Base-by-base conservation (phyloP, 2,329 filamentous ascomycete genomes). In the Apiospora kogelbergensis region DNA sequence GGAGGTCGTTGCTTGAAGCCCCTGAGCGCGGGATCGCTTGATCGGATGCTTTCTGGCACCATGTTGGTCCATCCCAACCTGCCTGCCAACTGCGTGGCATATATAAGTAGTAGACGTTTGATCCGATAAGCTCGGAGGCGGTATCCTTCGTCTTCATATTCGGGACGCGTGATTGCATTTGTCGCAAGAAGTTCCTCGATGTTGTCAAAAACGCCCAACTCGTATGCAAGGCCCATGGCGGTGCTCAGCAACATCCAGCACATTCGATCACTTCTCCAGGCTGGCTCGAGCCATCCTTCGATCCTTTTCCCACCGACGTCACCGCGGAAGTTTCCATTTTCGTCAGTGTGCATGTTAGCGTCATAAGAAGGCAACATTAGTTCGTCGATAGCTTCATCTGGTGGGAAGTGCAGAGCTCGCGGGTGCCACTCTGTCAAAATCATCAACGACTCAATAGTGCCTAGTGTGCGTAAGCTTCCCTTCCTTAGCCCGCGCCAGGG, bases 401-500 rank as follows among this genome's bases (percentile, higher is more conserved):
- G 91, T 3, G 96, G 96, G 76, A 98, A 99, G 79, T 98, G 95
- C 70, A 99, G 85, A 20, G 95, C 95, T 6, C 95, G 90, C 5
- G 96, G 96, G 79, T 98, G 95, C 95, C 96, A 99, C 77, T 99
- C 96, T 1, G 95, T 98, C 60, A 99, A 84, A 33, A 99, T 91
- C 85, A 99, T 90, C 41, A 99, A 83, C 42, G 94, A 97, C 81
- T 99, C 96, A 33, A 99, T 94, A 0, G 95, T 98, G 20, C 96
- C 96, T 3, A 99, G 83, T 0, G 95, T 97, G 67, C 96, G 88
- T 67, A 98, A 83, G 73, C 95, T 96, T 24, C 92, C 92, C 76
- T 92, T 92, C 68, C 89, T 79, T 81, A 94, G 77, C 81, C 90
- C 86, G 83, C 91, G 84, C 89, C 92, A 88, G 64, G 91, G 85